Evolutionary conservation across 495 filamentous ascomycete species (phyloP), one percentile per base, ranked within the genome.

Genomic region (Darksidea phi): DNA sequence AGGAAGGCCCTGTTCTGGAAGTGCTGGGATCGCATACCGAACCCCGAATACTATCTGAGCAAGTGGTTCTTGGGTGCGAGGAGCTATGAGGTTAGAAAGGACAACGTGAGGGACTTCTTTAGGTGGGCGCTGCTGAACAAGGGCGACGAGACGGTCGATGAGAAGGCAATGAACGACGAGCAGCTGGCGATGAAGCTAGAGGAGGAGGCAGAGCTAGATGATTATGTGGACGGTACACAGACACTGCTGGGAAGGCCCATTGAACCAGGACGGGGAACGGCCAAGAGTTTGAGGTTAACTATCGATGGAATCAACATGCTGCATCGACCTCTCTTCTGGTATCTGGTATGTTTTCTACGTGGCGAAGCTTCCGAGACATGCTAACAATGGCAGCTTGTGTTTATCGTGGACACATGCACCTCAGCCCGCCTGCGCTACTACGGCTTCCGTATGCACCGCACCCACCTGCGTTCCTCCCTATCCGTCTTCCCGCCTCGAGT

Each of bases 51-150:
- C 34, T 90, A 88, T 66, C 67, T 89, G 37, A 70, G 67, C 34
- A 75, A 75, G 41, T 90, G 87, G 87, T 87, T 88, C 66, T 77
- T 84, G 15, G 80, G 78, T 26, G 83, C 84, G n/a, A 72, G 78
- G 34, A 37, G 71, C n/a, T 69, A 72, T 4, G 80, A 86, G n/a
- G 83, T 90, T 51, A 77, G 78, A 51, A 72, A 79, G 23, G 86
- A 87, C 37, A 88, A 89, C 64, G 70, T 88, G 48, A 81, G 80
- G 58, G 83, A 86, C 43, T 88, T 86, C 63, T 68, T 84, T 43
- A 69, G 78, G 25, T 88, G 85, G 86, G 84, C 82, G 3, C 84
- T 88, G 67, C 79, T 74, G 48, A 73, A 72, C 25, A 70, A 67
- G 28, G 72, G 70, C 3, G 64, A 72, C 1, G 59, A 54, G 1